Evolutionary conservation across 768 basidiomycete species (phyloP), one percentile per base, ranked within the genome.

Genomic region (Podaxis pistillaris): DNA sequence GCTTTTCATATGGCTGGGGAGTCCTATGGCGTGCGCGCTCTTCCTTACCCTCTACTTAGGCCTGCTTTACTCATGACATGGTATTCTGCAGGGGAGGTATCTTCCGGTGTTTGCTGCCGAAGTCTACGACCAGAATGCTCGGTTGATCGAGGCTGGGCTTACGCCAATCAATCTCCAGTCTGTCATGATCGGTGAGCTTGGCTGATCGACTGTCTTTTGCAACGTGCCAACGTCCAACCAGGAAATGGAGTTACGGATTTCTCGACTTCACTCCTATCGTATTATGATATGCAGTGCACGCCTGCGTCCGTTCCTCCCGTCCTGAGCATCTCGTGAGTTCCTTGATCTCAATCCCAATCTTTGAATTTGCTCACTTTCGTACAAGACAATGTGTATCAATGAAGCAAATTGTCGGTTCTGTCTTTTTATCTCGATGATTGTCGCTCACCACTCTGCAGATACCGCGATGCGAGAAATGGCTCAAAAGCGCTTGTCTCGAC

Each of bases 101-200:
- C 76, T 91, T 1, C 89, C 88, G 0, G 75, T 89, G 1, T 94
- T 94, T 65, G 92, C 91, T 0, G 81, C 89, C 15, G 86, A 87
- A 36, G 85, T 94, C 11, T 83, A 87, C 54, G 92, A 94, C 72
- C 84, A 88, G 66, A 93, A 94, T 71, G 67, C 72, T 52, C 70
- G 77, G 30, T 77, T 89, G 9, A 72, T 77, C 44, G 72, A 79
- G n/a, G 83, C 76, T 9, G 88, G 81, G 70, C 15, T 88, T 80
- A 64, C 81, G 73, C 67, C 78, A 65, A 67, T 93, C 65, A 92
- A 93, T 70, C 76, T 94, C 4, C 75, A 83, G 60, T 88, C 85
- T 62, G 79, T 90, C n/a, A 76, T 93, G 71, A 92, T 93, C 60
- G 91, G 88, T 66, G 78, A 76, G 68, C 63, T 26, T 49, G 28